Base-by-base conservation (phyloP, 805 yeast species). In the Tetrapisispora pingtungensis region DNA sequence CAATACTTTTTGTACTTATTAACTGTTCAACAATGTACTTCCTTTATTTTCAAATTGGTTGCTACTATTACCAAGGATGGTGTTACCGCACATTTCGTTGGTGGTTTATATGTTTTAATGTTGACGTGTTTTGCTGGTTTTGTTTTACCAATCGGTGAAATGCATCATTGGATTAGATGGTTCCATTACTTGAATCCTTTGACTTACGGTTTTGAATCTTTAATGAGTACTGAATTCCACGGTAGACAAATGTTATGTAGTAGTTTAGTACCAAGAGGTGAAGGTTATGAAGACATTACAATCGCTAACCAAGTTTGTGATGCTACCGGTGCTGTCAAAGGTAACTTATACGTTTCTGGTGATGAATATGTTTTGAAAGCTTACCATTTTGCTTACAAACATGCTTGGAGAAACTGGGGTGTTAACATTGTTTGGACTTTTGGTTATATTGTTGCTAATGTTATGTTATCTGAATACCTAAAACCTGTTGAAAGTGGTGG, bases 151-250 rank as follows among this genome's bases (percentile, higher is more conserved):
- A 49, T 64, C 36, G 67, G 67, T 40, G 61, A 60, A 33, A 72
- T 74, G 77, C 74, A 75, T 55, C 80, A 78, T 52, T 78, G 84
- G 84, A 73, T 75, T 46, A 72, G 77, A 58, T 74, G 80, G 79
- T 66, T 69, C 52, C 69, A 73, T 41, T 74, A 70, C 55, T 46
- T 71, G 42, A 71, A 74, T 52, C 79, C 80, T 7, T 48, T 74
- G 36, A 55, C 69, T 12, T 74, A 73, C 47, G 70, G 68, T 10
- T 74, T 69, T 49, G 85, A 78, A 57, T 57, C 77, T 14, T 64
- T 79, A 56, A 69, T 80, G 68, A 66, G 74, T 7, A 73, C 73
- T 47, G 83, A 80, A 61, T 78, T 79, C 58, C 69, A 70, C 48
- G 73, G 72, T 35, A 67, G 78, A 47, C 63, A 68, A 36, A 77